phyloP scores from a whole-genome alignment of 2,329 filamentous ascomycete genomes.

The Aureobasidium musti region DNA sequence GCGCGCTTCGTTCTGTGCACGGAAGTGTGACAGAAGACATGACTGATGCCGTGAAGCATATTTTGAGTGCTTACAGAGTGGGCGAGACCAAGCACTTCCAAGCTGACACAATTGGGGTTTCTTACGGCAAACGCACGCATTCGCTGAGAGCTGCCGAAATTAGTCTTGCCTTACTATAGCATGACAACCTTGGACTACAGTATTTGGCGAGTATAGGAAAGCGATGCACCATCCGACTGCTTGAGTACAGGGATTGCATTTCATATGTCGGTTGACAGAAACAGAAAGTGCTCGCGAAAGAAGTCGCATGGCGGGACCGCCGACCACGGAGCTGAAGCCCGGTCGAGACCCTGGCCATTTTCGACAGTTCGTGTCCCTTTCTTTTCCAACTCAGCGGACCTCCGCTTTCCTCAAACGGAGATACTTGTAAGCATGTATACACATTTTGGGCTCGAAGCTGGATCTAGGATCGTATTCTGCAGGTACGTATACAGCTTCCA shows the following conservation, averaged over 20 bases:
- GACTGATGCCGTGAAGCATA: no score
- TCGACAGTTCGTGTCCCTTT: not conserved
- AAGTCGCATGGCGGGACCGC: not conserved
- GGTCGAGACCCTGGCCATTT: not conserved
- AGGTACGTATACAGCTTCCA: not conserved
- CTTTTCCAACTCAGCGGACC: not conserved
- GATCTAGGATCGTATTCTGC: no score
- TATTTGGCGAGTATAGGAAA: no score
- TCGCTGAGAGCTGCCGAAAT: no score
- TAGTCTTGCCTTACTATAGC: no score
- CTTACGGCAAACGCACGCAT: no score
- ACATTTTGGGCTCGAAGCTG: not conserved
- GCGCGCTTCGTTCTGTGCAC: no score
- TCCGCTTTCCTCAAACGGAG: not conserved
- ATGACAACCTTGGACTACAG: no score
- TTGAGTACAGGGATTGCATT: not conserved
- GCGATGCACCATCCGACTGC: no score
- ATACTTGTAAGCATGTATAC: not conserved
- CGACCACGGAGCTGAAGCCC: constrained; percentile 1
- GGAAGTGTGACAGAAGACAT: no score
- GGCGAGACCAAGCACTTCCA: not conserved
- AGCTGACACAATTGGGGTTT: not conserved
- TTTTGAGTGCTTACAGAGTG: not conserved
- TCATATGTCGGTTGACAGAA: no score
- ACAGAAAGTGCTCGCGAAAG: not conserved